A percentile compares a stretch with the other conserved stretches of the same genome.
Conservation (phyloP, 208 protist species). For the Leishmania mexicana region DNA sequence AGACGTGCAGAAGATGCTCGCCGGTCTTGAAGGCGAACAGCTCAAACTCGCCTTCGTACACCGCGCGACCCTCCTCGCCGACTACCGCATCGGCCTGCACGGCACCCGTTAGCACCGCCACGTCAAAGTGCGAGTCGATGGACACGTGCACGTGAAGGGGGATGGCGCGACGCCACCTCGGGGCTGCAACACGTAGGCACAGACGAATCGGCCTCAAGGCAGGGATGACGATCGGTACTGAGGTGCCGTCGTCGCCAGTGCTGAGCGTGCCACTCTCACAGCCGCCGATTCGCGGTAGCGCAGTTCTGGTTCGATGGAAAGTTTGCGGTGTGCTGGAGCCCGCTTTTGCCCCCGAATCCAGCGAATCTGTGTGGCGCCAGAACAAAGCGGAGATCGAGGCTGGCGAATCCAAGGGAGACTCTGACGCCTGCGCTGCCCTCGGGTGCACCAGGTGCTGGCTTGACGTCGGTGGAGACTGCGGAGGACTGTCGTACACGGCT, state of each 20-base stretch:
- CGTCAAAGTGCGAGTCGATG: slow-evolving; percentile 71
- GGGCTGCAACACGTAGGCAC: slow-evolving; percentile 47
- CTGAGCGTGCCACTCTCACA: neutral
- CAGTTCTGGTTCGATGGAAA: slow-evolving; percentile 8
- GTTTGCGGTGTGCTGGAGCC: neutral
- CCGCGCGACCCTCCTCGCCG: slow-evolving; percentile 40
- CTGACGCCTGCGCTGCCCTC: neutral
- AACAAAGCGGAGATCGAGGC: slow-evolving; percentile 2
- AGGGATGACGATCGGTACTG: slow-evolving; percentile 46
- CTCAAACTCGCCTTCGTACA: slow-evolving; percentile 64
- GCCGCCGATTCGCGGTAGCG: neutral
- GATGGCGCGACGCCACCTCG: slow-evolving; percentile 63
- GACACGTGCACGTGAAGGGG: slow-evolving; percentile 57
- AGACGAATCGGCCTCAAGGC: slow-evolving; percentile 61
- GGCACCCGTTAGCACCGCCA: slow-evolving; percentile 68
- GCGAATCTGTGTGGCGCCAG: slow-evolving; percentile 14
- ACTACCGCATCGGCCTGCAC: slow-evolving; percentile 51
- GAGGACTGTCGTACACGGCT: neutral
- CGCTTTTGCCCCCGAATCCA: slow-evolving; percentile 8
- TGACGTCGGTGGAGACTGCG: neutral
- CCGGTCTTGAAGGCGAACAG: slow-evolving; percentile 82
- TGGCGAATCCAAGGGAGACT: neutral
- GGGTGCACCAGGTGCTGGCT: neutral
- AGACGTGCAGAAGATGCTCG: slow-evolving; percentile 65
- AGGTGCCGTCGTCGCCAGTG: slow-evolving; percentile 1